Base-by-base conservation (phyloP, 352 stramenopile species). In the Pythium brachiatum region DNA sequence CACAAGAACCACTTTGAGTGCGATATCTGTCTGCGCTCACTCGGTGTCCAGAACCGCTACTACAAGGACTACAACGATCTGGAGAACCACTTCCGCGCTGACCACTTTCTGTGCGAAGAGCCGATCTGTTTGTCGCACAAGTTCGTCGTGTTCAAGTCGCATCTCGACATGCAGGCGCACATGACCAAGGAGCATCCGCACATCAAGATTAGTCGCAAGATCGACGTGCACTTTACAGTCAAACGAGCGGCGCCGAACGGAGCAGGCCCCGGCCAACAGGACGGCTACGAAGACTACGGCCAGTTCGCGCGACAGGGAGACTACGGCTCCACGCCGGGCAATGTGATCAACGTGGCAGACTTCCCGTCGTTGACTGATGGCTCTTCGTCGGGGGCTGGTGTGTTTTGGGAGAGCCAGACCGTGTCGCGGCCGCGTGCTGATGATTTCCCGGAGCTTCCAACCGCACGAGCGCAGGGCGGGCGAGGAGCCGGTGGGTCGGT, bases 1-100 rank as follows among this genome's bases (percentile, higher is more conserved):
- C 82, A 87, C 48, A 95, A 97, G 75, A 91, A 96, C 62, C 90
- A 97, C 69, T 97, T 95, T 60, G 89, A 94, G 70, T 97, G 90
- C 68, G 87, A 97, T 60, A 85, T 97, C 31, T 97, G 90, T 58
- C 64, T 96, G 26, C 86, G 83, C 55, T 75, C 79, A 46, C 62
- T 83, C 21, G 61, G 86, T 53, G 83, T 95, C 20, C 81, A 95
- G 72, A 92, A 96, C 73, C 74, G 88, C 38, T 96, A 96, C 69
- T 97, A 96, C 79, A 93, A 93, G 74, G 87, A 97, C 72, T 97
- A 97, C 70, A 73, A 80, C 44, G 90, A 97, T 69, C 58, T 97
- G 39, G 83, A 97, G 57, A 90, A 92, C 70, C 89, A 97, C 62
- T 97, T 96, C 73, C 83, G 90, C 57, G 79, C 79, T 18, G 87